These are phyloP conservation scores for Aureobasidium subglaciale DNA, from an alignment of 2,329 filamentous ascomycete genomes.

Conservation along the genomic window DNA sequence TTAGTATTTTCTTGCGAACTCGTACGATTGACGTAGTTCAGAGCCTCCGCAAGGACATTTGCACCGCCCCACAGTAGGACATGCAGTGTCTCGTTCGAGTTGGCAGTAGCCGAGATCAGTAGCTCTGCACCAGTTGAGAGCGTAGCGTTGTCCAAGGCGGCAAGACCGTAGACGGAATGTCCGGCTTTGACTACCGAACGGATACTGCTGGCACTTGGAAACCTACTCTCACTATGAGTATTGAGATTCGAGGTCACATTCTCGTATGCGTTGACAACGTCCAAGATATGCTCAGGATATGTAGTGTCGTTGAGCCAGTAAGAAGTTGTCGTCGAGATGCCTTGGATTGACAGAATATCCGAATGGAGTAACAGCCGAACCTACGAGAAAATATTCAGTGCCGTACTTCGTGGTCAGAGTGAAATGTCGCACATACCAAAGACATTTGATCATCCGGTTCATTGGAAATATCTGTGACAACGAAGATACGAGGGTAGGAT, in stretches of 20 bases:
- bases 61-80: conserved; percentile 44
- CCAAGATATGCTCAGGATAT: conserved; percentile 23
- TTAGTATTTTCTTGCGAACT: conserved; percentile 27
- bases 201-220: conserved; percentile 22
- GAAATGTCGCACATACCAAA: conserved; percentile 15
- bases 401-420: too few relatives aligned
- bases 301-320: conserved; percentile 23
- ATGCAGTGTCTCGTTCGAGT: conserved; percentile 38
- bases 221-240: conserved; percentile 29
- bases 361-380: conserved; percentile 22
- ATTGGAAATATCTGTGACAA: conserved; percentile 26
- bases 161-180: conserved; percentile 33
- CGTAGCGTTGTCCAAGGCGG: conserved; percentile 26
- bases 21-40: conserved; percentile 32
- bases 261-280: conserved; percentile 25
- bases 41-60: conserved; percentile 45
- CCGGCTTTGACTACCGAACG: conserved; percentile 28
- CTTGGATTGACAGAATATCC: conserved; percentile 23
- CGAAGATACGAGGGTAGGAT: conserved; percentile 21
- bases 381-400: too few relatives aligned
- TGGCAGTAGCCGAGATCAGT: conserved; percentile 21
- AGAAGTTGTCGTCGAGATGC: conserved; percentile 22
- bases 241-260: conserved; percentile 36
- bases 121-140: conserved; percentile 20
- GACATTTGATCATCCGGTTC: conserved; percentile 26